Base-by-base conservation (phyloP, 306 rosid species). In the Glycyrrhiza uralensis region DNA sequence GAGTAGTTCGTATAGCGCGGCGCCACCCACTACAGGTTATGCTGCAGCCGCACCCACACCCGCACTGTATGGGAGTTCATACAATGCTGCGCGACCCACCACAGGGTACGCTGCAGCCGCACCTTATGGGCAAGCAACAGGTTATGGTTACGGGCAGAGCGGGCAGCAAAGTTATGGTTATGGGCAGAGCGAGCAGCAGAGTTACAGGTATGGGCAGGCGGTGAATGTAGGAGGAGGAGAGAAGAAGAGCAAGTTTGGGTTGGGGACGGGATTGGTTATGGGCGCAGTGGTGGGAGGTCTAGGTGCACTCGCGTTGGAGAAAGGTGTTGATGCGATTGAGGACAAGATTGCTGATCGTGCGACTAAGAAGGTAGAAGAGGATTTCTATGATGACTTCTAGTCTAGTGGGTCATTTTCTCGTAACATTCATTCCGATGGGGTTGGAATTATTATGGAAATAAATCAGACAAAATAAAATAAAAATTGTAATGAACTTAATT, bases 201-300 rank as follows among this genome's bases (percentile, higher is more conserved):
- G 29, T 9, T 50, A 50, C 22, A 88, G 86, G 11, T 74, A 49
- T 9, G 71, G 28, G 10, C 60, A 52, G 12, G 50, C 71, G 60
- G 32, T 22, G 76, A 56, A 24, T 24, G n/a, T 41, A 4, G 36
- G n/a, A n/a, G 32, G 36, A 36, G n/a, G n/a, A n/a, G 9, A 85
- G 42, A 81, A 88, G 85, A 82, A 83, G 66, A 81, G 85, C 38
- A 88, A 86, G 80, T 81, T 69, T 24, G 90, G 92, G 19, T 77
- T 90, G 86, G 94, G 94, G 42, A 59, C 94, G 1, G 94, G 97
- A 60, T 54, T 90, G 84, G 92, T 88, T 30, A 80, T 88, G 67
- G 97, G 97, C 0, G 94, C 97, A 3, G 84, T 71, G 5, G 90
- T 78, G 0, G 96, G 97, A 0, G 78, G 26, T 0, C 2, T 88